Percentiles rank a stretch among this genome's conserved stretches.
phyloP scores from a whole-genome alignment of 352 stramenopile species.

The Globisporangium takayamanum region DNA sequence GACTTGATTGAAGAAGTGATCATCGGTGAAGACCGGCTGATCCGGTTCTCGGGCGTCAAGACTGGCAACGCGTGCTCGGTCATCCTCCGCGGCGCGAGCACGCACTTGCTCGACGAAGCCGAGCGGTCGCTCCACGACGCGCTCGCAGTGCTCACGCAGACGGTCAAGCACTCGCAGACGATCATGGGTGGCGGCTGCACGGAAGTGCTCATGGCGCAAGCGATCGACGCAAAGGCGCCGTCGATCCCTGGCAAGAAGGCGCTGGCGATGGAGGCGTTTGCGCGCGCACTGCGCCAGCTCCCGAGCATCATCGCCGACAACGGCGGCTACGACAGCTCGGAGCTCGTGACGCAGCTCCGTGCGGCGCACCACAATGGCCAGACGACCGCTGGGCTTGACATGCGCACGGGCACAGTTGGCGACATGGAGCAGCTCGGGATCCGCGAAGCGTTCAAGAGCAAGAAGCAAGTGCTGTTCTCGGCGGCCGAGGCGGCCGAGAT shows the following conservation, averaged over 20 bases:
- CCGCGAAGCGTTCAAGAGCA: conserved; percentile 94
- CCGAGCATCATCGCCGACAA: conserved; percentile 99
- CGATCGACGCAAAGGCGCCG: conserved; percentile 86
- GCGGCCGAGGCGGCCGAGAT: conserved; percentile 98
- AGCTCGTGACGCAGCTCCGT: conserved; percentile 95
- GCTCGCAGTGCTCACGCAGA: conserved; percentile 95
- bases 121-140: conserved; percentile 99
- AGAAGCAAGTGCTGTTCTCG: conserved; percentile 96
- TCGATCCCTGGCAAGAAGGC: conserved; percentile 96
- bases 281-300: conserved; percentile 93
- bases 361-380: conserved; percentile 91
- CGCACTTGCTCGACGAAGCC: conserved; percentile 97
- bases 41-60: conserved; percentile 98
- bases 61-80: conserved; percentile 93
- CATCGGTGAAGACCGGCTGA: conserved; percentile 96
- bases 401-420: conserved; percentile 93
- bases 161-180: conserved; percentile 94
- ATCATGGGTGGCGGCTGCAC: conserved; percentile 97
- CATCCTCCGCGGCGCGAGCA: conserved; percentile 91
- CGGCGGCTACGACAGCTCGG: conserved; percentile 97
- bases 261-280: conserved; percentile 97
- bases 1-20: conserved; percentile 98
- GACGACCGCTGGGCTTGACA: conserved; percentile 94
- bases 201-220: conserved; percentile 95
- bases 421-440: conserved; percentile 98